phyloP scores from a whole-genome alignment of 495 filamentous ascomycete species.

The Usnea hakonensis region DNA sequence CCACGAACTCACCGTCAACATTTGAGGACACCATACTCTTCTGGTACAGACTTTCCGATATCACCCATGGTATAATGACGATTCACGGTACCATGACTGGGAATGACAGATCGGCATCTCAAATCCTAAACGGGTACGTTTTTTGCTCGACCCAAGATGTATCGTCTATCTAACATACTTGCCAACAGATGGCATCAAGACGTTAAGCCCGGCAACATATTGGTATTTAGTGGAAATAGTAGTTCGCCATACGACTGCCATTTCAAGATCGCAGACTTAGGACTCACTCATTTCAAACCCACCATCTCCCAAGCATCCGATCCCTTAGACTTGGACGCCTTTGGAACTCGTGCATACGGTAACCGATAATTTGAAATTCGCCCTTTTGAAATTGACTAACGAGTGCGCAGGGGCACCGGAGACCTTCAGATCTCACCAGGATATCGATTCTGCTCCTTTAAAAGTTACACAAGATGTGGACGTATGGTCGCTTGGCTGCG shows the following conservation, averaged over 20 bases:
- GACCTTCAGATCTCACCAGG: slow-evolving; percentile 26
- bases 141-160: background rate
- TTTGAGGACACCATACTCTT: slow-evolving; percentile 34
- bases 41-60: slow-evolving; percentile 35
- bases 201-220: slow-evolving; percentile 34
- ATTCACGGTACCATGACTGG: slow-evolving; percentile 31
- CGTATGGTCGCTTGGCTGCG: slow-evolving; percentile 42
- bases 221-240: slow-evolving; percentile 27
- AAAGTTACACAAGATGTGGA: slow-evolving; percentile 28
- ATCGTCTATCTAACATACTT: background rate
- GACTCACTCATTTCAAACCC: slow-evolving; percentile 29
- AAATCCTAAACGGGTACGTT: slow-evolving; percentile 8
- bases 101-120: background rate
- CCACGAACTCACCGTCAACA: slow-evolving; percentile 24
- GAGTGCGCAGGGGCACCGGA: slow-evolving; percentile 31
- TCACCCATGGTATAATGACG: slow-evolving; percentile 31
- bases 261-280: slow-evolving; percentile 39
- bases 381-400: slow-evolving; percentile 17
- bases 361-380: background rate
- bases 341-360: slow-evolving; percentile 32
- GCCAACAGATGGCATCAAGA: slow-evolving; percentile 33
- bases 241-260: slow-evolving; percentile 28
- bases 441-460: slow-evolving; percentile 11
- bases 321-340: slow-evolving; percentile 26
- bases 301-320: slow-evolving; percentile 12